Base-by-base conservation (phyloP, 805 yeast species). In the Lachancea quebecensis region DNA sequence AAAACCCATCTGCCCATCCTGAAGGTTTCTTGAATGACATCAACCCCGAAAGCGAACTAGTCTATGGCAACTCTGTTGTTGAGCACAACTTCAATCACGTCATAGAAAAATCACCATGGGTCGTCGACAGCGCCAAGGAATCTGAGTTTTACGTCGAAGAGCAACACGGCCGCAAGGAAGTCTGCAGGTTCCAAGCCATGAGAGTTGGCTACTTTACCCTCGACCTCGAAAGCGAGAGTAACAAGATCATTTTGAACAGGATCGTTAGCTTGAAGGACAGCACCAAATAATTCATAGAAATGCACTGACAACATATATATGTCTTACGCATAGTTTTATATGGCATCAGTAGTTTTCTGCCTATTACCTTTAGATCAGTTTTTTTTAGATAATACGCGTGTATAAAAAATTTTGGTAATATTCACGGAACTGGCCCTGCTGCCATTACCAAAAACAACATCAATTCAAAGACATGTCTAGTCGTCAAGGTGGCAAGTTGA, bases 101-200 rank as follows among this genome's bases (percentile, higher is more conserved):
- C 45, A 69, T 77, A 55, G 64, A 66, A 49, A 79, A 77, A 53
- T 80, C 91, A 21, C 97, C 97, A 48, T 78, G 91, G 80, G 80
- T 80, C 53, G 69, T 79, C 56, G 73, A 71, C 34, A 74, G 81
- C 27, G 73, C 75, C 29, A 73, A 74, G 34, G 74, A 79, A 41
- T 70, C 75, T 34, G 82, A 82, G 51, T 86, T 88, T 62, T 67
- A 72, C 59, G 83, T 89, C 53, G 73, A 76, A 54, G 97, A 93
- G 64, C 74, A 75, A 49, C 67, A 67, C 34, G 74, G 74, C 30
- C 68, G 73, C 51, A 78, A 80, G 38, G 95, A 90, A 65, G 77
- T 90, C n/a, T 88, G 86, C 29, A 79, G 99, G 67, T 93, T 93
- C 88, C 99, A 93, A 72, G 99, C 96, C 28, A 77, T 93, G 67